phyloP scores from a whole-genome alignment of 148 eudicot genomes.

The Vaccinium macrocarpon region DNA sequence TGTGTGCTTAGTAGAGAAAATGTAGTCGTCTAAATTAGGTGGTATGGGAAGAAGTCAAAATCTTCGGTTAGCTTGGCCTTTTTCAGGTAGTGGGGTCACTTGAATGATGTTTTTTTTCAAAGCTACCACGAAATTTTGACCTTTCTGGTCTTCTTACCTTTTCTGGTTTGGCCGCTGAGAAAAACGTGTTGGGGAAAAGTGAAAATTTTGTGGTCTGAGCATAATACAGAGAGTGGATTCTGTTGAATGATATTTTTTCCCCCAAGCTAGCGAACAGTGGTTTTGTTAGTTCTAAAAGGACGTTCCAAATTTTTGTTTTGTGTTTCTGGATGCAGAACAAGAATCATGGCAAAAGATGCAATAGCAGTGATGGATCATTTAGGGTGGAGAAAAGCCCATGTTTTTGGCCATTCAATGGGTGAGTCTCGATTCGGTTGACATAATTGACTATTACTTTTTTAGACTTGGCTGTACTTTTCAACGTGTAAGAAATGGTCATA shows the following conservation, averaged over 20 bases:
- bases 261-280: neutral
- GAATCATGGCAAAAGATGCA: slow-evolving; percentile 89
- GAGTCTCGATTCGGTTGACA: slow-evolving; percentile 30
- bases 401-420: slow-evolving; percentile 99
- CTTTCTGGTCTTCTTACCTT: neutral
- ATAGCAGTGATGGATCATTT: slow-evolving; percentile 89
- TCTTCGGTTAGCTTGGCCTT: neutral
- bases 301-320: neutral
- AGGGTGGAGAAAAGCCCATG: slow-evolving; percentile 89
- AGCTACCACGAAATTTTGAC: neutral
- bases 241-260: neutral
- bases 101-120: neutral
- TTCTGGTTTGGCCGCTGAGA: neutral
- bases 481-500: neutral
- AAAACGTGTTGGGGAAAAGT: neutral
- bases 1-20: neutral
- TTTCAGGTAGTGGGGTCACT: slow-evolving; percentile 3
- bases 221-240: neutral
- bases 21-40: neutral
- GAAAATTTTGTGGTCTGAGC: slow-evolving; percentile 7
- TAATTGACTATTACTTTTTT: slow-evolving; percentile 6
- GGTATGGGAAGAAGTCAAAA: neutral
- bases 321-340: slow-evolving; percentile 57
- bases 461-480: neutral
- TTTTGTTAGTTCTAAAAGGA: neutral